Evolutionary conservation across 2,329 filamentous ascomycete species (phyloP).

Genomic region (Bipolaris cookei): DNA sequence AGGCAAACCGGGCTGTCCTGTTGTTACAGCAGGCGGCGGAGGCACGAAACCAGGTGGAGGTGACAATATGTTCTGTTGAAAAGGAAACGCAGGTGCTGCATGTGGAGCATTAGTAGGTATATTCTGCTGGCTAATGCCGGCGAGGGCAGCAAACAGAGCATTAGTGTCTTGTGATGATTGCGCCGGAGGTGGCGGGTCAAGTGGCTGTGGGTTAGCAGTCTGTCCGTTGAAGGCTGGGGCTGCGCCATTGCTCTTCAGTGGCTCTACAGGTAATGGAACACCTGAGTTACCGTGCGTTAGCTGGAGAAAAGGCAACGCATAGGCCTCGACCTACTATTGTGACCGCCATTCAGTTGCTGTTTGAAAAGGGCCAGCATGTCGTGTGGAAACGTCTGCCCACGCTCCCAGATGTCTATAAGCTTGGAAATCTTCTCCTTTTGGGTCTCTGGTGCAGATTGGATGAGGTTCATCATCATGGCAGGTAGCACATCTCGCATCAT

Average conservation of each 20-base stretch:
- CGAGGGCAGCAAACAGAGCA: constrained; percentile 45
- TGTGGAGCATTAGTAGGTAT: constrained; percentile 37
- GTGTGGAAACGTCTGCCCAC: constrained; percentile 85
- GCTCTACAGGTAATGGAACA: constrained; percentile 35
- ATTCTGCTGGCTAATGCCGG: constrained; percentile 39
- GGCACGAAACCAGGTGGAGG: constrained; percentile 43
- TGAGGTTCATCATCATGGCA: constrained; percentile 92
- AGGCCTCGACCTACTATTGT: constrained; percentile 66
- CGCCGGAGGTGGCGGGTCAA: constrained; percentile 25
- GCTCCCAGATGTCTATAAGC: constrained; percentile 97
- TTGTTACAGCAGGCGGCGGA: constrained; percentile 34
- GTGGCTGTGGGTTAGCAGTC: constrained; percentile 41
- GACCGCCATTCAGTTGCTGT: constrained; percentile 71
- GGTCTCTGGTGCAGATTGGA: constrained; percentile 84
- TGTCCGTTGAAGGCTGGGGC: constrained; percentile 28
- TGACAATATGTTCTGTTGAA: constrained; percentile 38
- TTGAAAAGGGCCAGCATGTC: constrained; percentile 83
- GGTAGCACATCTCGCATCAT: constrained; percentile 95
- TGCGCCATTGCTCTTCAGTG: constrained; percentile 33
- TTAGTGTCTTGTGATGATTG: constrained; percentile 36
- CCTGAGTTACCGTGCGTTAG: constrained; percentile 22
- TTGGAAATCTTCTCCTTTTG: constrained; percentile 98
- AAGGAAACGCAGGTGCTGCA: constrained; percentile 34
- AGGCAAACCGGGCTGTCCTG: constrained; percentile 32
- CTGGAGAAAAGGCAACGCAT: constrained; percentile 12